A percentile compares a stretch with the other conserved stretches of the same genome.
Evolutionary conservation across 2,329 filamentous ascomycete genomes (phyloP).

Genomic region (Sporothrix brasiliensis): DNA sequence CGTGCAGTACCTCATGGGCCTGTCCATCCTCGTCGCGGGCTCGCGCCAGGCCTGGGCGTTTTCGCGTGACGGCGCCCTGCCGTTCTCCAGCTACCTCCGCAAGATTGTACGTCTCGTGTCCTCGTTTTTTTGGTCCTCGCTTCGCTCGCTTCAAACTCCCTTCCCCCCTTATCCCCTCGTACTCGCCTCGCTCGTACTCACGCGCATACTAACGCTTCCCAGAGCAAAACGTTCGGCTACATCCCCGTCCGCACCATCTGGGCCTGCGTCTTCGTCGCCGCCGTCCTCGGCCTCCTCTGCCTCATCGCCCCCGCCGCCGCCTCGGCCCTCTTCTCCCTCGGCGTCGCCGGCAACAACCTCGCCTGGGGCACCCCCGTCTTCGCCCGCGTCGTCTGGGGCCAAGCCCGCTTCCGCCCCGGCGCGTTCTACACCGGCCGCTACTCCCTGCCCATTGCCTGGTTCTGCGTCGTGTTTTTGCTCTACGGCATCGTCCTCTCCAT

Average conservation of each 20-base stretch:
- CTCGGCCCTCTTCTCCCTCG: constrained; percentile 61
- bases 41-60: constrained; percentile 67
- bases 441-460: constrained; percentile 56
- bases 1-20: constrained; percentile 64
- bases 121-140: not conserved
- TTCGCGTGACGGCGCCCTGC: constrained; percentile 63
- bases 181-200: not conserved
- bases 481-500: constrained; percentile 61
- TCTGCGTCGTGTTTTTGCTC: constrained; percentile 56
- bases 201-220: not conserved
- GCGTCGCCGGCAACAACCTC: constrained; percentile 63
- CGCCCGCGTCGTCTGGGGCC: constrained; percentile 60
- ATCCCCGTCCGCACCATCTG: constrained; percentile 61
- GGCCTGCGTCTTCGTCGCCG: constrained; percentile 55
- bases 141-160: not conserved
- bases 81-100: constrained; percentile 61
- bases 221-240: constrained; percentile 55
- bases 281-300: constrained; percentile 59
- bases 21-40: constrained; percentile 60
- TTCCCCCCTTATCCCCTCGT: not conserved
- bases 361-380: constrained; percentile 64
- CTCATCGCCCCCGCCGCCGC: constrained; percentile 62
- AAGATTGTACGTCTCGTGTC: constrained; percentile 46
- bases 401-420: constrained; percentile 59
- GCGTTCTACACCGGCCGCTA: constrained; percentile 61